Base-by-base conservation (phyloP, 371 early-diverging fungal species). In the Ordospora pajunii region DNA sequence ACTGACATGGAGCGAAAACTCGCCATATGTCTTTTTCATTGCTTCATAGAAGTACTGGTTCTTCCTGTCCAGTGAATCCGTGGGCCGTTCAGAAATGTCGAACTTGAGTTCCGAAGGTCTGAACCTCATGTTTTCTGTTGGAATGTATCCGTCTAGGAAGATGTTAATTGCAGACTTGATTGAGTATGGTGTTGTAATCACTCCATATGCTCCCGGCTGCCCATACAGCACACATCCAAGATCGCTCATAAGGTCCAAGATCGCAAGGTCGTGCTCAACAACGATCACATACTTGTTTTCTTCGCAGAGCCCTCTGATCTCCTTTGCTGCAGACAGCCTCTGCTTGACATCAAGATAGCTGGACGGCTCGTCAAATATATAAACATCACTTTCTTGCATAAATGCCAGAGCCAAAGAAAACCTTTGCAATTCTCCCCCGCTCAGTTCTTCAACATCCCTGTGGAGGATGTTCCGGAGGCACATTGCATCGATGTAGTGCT, bases 321-420 rank as follows among this genome's bases (percentile, higher is more conserved):
- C 91, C 52, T 88, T 88, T 64, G 96, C 95, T 75, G 94, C 96
- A 72, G 93, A 92, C 82, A 98, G 86, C 87, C 99, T 91, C 87
- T 98, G 99, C 89, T 95, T 95, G 54, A 98, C 97, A 87, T 98
- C 99, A 78, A 98, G 87, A 83, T 94, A 98, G 64, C 91, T 91
- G 27, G 96, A 94, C 66, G 99, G 99, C 86, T 98, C 99, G 84
- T 98, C 99, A 86, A 96, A 95, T 92, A 97, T 95, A 86, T 94
- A 96, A 84, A 96, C 91, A 85, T 96, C 92, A 27, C 93, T 93
- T 27, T 88, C 79, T 84, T 92, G 91, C 71, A 95, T 89, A 71
- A 89, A 88, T 4, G 92, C 89, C 44, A 93, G 87, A 49, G 91
- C 93, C 85, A 97, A 95, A 75, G 94, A 92, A 83, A 98, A 94